A percentile compares a stretch with the other conserved stretches of the same genome.
Evolutionary conservation across 2,329 filamentous ascomycete species (phyloP).

Genomic region (Graphilbum fragrans): DNA sequence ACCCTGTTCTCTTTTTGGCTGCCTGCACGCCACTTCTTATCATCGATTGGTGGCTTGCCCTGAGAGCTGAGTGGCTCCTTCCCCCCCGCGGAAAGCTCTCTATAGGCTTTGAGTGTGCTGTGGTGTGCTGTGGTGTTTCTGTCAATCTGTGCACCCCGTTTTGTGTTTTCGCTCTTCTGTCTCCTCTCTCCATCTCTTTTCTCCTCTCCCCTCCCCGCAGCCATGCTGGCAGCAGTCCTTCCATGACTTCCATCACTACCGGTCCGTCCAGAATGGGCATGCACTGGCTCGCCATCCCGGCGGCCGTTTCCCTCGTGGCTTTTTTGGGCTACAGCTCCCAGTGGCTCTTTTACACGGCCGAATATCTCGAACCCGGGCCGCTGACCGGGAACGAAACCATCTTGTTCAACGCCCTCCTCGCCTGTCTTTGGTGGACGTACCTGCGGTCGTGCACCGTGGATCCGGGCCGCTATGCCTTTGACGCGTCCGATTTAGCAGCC

Average conservation of each 20-base stretch:
- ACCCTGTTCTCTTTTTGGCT: too few relatives aligned
- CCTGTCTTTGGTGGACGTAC: constrained; percentile 58
- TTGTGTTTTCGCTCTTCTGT: too few relatives aligned
- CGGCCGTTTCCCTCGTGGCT: constrained; percentile 50
- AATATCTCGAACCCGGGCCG: constrained; percentile 47
- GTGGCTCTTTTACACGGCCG: constrained; percentile 50
- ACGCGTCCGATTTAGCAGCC: background rate
- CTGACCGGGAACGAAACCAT: constrained; percentile 42
- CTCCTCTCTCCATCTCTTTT: background rate
- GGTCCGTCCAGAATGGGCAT: constrained; percentile 29
- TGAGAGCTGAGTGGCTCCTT: too few relatives aligned
- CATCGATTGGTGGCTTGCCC: too few relatives aligned
- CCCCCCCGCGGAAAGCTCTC: too few relatives aligned
- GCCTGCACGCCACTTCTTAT: too few relatives aligned
- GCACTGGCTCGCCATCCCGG: constrained; percentile 53
- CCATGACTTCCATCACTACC: constrained; percentile 14
- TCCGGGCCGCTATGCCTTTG: constrained; percentile 41
- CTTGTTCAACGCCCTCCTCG: constrained; percentile 54
- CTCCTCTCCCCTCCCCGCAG: background rate
- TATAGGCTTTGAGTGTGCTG: too few relatives aligned
- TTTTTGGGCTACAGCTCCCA: constrained; percentile 66
- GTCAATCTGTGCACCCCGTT: too few relatives aligned
- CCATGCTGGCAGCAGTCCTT: background rate
- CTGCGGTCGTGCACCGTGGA: constrained; percentile 45
- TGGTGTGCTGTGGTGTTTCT: too few relatives aligned